These are phyloP conservation scores for Keithomyces neogunnii DNA, from an alignment of 2,329 filamentous ascomycete genomes.

Conservation along the genomic window DNA sequence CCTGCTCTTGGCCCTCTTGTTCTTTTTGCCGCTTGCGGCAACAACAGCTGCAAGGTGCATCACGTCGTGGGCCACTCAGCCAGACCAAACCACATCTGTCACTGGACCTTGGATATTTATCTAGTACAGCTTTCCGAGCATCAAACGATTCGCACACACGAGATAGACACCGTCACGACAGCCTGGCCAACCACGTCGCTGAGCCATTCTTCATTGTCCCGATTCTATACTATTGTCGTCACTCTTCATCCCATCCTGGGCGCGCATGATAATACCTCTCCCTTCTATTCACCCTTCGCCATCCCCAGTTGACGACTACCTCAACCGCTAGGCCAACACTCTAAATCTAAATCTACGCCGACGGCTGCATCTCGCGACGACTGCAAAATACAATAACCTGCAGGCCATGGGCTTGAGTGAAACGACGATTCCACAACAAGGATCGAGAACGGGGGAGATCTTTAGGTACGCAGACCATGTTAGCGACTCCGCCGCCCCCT, in stretches of 20 bases:
- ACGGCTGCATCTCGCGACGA: neutral
- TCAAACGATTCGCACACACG: neutral
- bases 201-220: neutral
- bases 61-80: slow-evolving; percentile 1
- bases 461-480: slow-evolving; percentile 16
- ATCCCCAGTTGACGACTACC: neutral
- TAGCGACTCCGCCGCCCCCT: neutral
- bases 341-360: neutral
- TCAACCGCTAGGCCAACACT: neutral
- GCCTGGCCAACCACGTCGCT: neutral
- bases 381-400: neutral
- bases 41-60: neutral
- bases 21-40: slow-evolving; percentile 3
- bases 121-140: too few species aligned
- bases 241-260: neutral
- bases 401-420: slow-evolving; percentile 28
- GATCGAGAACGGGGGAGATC: slow-evolving; percentile 21
- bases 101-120: neutral
- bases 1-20: neutral
- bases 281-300: neutral
- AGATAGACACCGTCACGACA: neutral
- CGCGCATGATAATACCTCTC: neutral
- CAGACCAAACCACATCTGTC: neutral
- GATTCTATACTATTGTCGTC: neutral
- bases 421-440: slow-evolving; percentile 17